Evolutionary conservation across 768 basidiomycete genomes (phyloP).

Genomic region (Agaricus bisporus): DNA sequence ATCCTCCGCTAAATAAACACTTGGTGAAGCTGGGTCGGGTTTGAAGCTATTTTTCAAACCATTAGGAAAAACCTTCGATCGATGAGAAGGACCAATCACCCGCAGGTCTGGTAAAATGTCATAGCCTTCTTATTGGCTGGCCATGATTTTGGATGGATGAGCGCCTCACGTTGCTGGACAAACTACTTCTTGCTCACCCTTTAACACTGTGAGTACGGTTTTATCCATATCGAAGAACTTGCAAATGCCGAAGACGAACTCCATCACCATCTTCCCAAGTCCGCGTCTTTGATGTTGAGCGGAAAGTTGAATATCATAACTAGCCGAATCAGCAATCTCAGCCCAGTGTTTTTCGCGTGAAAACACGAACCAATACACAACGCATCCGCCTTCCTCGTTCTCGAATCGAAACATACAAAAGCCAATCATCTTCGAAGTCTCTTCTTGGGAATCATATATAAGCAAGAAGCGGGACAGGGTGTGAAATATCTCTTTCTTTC

Average conservation of each 20-base stretch:
- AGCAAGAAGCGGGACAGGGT: slow-evolving; percentile 55
- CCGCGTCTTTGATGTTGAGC: slow-evolving; percentile 40
- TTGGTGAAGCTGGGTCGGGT: slow-evolving; percentile 49
- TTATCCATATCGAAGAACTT: slow-evolving; percentile 54
- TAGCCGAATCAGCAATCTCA: slow-evolving; percentile 19
- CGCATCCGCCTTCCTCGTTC: slow-evolving; percentile 47
- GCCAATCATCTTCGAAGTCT: slow-evolving; percentile 21
- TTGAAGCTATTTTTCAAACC: slow-evolving; percentile 35
- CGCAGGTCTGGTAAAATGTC: slow-evolving; percentile 46
- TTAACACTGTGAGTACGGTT: slow-evolving; percentile 70
- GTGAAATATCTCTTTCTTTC: slow-evolving; percentile 58
- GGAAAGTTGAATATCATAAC: slow-evolving; percentile 75
- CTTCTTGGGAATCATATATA: slow-evolving; percentile 16
- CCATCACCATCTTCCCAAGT: slow-evolving; percentile 51
- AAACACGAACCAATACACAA: slow-evolving; percentile 62
- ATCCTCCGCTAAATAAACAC: slow-evolving; percentile 19
- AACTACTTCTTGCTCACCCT: slow-evolving; percentile 37
- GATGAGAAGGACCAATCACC: slow-evolving; percentile 33
- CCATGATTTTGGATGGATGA: background rate
- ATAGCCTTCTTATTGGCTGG: slow-evolving; percentile 20
- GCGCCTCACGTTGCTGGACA: background rate
- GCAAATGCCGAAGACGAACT: slow-evolving; percentile 44
- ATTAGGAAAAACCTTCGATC: background rate
- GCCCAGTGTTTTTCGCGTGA: background rate
- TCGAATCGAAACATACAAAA: slow-evolving; percentile 73